Conservation (phyloP, 345 rosid genomes). For the Clausena lansium region DNA sequence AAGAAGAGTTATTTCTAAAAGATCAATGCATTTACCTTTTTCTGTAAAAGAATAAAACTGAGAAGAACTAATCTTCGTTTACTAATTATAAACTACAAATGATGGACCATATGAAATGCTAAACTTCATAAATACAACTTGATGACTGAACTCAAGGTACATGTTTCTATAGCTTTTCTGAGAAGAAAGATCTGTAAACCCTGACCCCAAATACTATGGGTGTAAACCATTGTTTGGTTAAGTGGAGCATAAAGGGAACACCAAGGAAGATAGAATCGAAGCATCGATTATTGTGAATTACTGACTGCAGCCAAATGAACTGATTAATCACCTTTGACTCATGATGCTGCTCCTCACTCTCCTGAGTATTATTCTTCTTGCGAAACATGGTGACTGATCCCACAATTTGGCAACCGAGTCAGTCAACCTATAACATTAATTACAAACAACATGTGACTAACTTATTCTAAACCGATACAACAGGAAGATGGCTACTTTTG, state of each 20-base stretch:
- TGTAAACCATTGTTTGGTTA: not conserved
- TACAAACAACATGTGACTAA: not conserved
- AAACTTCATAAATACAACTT: not conserved
- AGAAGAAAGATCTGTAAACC: not conserved
- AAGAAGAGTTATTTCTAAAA: not conserved
- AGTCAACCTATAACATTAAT: conserved; percentile 18
- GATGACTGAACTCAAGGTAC: not conserved
- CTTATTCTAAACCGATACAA: not conserved
- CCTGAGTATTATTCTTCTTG: conserved; percentile 47
- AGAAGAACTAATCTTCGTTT: not conserved
- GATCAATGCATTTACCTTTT: not conserved
- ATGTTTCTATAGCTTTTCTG: not conserved
- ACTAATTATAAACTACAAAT: not conserved
- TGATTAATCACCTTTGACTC: conserved; percentile 59
- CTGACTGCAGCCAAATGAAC: not conserved
- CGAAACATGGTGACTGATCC: conserved; percentile 58
- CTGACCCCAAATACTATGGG: not conserved
- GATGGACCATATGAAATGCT: not conserved
- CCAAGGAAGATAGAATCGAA: not conserved
- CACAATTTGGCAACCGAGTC: conserved; percentile 18
- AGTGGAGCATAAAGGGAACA: not conserved
- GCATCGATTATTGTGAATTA: conserved; percentile 1
- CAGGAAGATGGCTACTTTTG: not conserved
- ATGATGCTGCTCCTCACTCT: conserved; percentile 37
- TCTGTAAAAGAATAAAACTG: too few relatives aligned